Percentiles rank a stretch among this genome's conserved stretches.
phyloP scores from a whole-genome alignment of 257 asterid genomes.

The Lantana camara region DNA sequence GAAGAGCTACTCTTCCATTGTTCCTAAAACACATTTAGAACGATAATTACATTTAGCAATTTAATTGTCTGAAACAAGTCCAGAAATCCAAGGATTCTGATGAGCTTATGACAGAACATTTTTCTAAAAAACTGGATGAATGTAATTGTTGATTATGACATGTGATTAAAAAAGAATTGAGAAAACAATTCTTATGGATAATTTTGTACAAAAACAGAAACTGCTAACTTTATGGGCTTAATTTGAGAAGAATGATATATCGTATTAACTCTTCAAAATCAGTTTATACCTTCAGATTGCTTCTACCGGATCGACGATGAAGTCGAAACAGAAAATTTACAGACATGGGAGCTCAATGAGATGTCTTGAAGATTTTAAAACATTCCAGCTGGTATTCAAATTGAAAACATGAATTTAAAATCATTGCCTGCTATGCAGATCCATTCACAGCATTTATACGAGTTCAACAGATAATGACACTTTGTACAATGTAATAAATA shows the following conservation, averaged over 20 bases:
- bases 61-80: not conserved
- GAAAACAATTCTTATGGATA: not conserved
- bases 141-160: not conserved
- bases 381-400: not conserved
- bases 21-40: conserved; percentile 53
- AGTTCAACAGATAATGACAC: not conserved
- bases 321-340: not conserved
- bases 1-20: conserved; percentile 83
- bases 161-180: not conserved
- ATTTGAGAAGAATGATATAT: not conserved
- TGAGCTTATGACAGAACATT: not conserved
- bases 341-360: not conserved
- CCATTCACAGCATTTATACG: not conserved
- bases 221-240: not conserved
- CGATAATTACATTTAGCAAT: not conserved
- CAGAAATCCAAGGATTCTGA: not conserved
- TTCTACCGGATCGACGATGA: not conserved
- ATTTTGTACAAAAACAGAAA: not conserved
- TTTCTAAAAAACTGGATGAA: not conserved
- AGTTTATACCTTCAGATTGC: not conserved
- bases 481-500: not conserved
- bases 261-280: not conserved
- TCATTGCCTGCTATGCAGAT: not conserved
- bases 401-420: not conserved
- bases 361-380: not conserved